Evolutionary conservation across 2,329 filamentous ascomycete species (phyloP), one percentile per base, ranked within the genome.

Genomic region (Gaeumannomyces sp.): DNA sequence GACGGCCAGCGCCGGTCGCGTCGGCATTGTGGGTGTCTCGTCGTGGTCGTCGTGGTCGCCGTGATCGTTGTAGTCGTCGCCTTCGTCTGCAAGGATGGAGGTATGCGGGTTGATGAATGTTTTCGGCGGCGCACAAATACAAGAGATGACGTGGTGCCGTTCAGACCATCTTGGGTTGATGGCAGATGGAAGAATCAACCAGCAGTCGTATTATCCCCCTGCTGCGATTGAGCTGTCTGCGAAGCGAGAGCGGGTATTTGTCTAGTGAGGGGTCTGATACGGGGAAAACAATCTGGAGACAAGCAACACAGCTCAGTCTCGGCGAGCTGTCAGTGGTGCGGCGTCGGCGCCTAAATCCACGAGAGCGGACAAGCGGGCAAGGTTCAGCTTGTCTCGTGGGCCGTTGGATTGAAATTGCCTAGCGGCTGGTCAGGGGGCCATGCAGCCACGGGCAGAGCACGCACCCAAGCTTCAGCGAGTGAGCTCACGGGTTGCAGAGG

Each of bases 1-100:
- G 59, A 68, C 61, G 14, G 61, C 53, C 14, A 33, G 27, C 27
- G n/a, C 38, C 65, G 22, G 62, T 29, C 50, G 64, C 31, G 64
- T 59, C 56, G 64, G 45, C 50, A 60, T 25, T 59, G 27, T 59
- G 25, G 25, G 57, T 25, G 16, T 10, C 19, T 13, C 19, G 19
- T 62, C 11, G 35, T 27, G 31, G 11, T 31, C 27, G 57, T 13
- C 25, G 27, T 28, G 16, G 57, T 16, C 2, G 19, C 4, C 45
- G 45, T 14, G n/a, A n/a, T 31, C 27, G 57, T 13, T 11, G 27
- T 28, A 6, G 57, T 16, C 2, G 19, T 11, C 45, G 45, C 19
- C 45, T 8, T 53, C 38, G 45, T 11, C 7, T 53, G 7, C 22
- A 19, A 53, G 45, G 19, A 25, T 14, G 11, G 38, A 45, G 38